A percentile compares a stretch with the other conserved stretches of the same genome.
These are phyloP conservation scores for Tetrapisispora namnaoensis DNA, from an alignment of 805 yeast species.

Conservation along the genomic window DNA sequence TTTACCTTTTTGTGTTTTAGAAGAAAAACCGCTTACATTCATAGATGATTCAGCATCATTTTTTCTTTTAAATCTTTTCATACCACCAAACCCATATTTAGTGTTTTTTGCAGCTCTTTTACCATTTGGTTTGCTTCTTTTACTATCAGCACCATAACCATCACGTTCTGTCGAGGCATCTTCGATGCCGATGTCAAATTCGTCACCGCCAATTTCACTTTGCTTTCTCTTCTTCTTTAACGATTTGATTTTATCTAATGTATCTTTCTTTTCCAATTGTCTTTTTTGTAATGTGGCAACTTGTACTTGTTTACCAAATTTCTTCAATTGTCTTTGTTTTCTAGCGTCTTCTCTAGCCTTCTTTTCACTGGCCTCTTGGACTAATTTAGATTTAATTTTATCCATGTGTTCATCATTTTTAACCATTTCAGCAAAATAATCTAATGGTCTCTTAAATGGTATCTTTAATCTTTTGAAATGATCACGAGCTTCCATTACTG, in stretches of 20 bases:
- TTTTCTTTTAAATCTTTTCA: constrained; percentile 60
- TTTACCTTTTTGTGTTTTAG: constrained; percentile 43
- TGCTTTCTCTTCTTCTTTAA: constrained; percentile 80
- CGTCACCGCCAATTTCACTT: constrained; percentile 45
- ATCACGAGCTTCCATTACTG: constrained; percentile 63
- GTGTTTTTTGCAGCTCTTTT: constrained; percentile 63
- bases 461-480: constrained; percentile 59
- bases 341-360: constrained; percentile 89
- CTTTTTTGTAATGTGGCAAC: constrained; percentile 87
- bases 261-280: constrained; percentile 84
- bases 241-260: constrained; percentile 82
- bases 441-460: constrained; percentile 87
- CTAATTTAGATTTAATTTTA: constrained; percentile 68
- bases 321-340: constrained; percentile 89
- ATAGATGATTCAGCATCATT: constrained; percentile 65
- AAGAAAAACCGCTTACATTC: constrained; percentile 51
- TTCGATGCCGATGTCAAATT: constrained; percentile 83
- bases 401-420: constrained; percentile 98
- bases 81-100: constrained; percentile 71
- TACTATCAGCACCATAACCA: neutral
- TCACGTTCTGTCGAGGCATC: constrained; percentile 45
- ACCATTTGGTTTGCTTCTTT: constrained; percentile 36
- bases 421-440: constrained; percentile 97
- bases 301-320: constrained; percentile 96
- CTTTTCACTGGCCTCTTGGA: constrained; percentile 72